These are phyloP conservation scores for Hebeloma cylindrosporum DNA, from an alignment of 768 basidiomycete species.

Conservation along the genomic window DNA sequence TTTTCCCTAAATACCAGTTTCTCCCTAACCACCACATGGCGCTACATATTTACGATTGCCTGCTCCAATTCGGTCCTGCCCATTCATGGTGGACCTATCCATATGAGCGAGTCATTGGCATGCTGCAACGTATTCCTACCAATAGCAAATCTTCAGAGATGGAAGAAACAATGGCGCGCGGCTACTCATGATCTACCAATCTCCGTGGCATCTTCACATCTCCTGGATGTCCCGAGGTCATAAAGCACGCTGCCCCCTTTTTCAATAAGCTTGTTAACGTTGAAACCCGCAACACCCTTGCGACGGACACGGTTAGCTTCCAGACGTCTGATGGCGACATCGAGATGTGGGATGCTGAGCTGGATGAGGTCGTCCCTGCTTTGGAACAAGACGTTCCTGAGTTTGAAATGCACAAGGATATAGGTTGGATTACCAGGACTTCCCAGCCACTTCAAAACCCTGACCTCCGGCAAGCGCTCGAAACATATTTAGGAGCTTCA, in stretches of 20 bases:
- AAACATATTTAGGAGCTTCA: too few species aligned
- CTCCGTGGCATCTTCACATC: conserved; percentile 7
- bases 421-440: too few species aligned
- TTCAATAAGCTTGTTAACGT: conserved; percentile 3
- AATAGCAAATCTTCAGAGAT: conserved; percentile 24
- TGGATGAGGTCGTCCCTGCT: too few species aligned
- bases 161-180: conserved; percentile 9
- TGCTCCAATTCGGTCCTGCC: conserved; percentile 33
- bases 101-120: conserved; percentile 37
- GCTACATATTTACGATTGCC: conserved; percentile 6
- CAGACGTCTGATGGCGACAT: too few species aligned
- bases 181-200: conserved; percentile 6
- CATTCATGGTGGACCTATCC: conserved; percentile 41
- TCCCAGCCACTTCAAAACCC: too few species aligned
- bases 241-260: background rate
- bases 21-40: conserved; percentile 31
- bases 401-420: too few species aligned
- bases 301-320: too few species aligned
- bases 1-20: conserved; percentile 8
- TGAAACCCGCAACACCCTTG: background rate
- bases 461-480: too few species aligned
- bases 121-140: conserved; percentile 31
- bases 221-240: conserved; percentile 1
- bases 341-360: too few species aligned
- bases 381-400: too few species aligned